Evolutionary conservation across 2,329 filamentous ascomycete genomes (phyloP), one percentile per base, ranked within the genome.

Genomic region (Sporothrix brasiliensis): DNA sequence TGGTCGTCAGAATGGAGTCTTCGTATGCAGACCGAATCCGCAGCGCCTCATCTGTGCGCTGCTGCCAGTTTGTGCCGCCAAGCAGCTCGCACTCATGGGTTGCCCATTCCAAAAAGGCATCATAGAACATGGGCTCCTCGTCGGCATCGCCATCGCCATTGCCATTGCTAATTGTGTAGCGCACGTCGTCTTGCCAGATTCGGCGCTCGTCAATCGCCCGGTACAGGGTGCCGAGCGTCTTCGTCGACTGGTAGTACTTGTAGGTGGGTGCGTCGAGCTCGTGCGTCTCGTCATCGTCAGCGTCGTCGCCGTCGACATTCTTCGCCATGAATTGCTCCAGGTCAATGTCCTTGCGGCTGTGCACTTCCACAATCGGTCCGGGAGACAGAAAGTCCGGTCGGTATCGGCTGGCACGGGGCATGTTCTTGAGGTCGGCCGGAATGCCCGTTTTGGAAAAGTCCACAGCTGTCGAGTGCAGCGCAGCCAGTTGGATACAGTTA

Each of bases 381-480:
- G 80, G 81, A 0, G 85, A 81, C 44, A 87, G 74, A 71, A 88
- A 88, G 73, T 89, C 86, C 0, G 86, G 86, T 0, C 86, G 81
- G 52, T 75, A 82, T 10, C 75, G 78, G 4, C 77, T 78, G 13
- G 78, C 70, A 21, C 73, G 78, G 0, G 83, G 84, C 19, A 88
- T 78, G 1, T 80, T 74, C 0, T 72, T 77, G 49, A 85, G 76
- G 7, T 85, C 79, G 6, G 88, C 87, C 0, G 84, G 78, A 34
- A 90, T 87, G 0, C 92, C 92, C 0, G 90, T 91, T 78, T 93
- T 92, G 3, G 90, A 91, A 74, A 91, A 93, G 77, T 93, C 91
- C 0, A 93, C 91, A 0, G 89, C 91, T 0, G 84, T 88, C 0
- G 91, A 93, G 73, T 91, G 88, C 76, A 93, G 79, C 72, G 83